phyloP scores from a whole-genome alignment of 345 rosid species.

The Iberis pinnata region DNA sequence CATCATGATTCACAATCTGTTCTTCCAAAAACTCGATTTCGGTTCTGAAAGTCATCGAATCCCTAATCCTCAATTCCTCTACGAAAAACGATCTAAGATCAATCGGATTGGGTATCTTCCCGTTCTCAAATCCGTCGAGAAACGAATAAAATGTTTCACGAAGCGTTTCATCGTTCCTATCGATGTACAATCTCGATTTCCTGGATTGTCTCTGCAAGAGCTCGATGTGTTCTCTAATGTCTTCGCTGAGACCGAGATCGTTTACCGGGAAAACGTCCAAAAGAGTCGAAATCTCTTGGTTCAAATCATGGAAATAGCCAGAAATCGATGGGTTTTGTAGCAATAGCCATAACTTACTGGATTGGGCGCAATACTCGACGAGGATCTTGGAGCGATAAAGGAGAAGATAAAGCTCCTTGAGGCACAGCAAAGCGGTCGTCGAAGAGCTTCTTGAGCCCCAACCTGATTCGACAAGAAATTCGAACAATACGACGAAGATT shows the following conservation, averaged over 20 bases:
- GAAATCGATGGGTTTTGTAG: slow-evolving; percentile 74
- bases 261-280: slow-evolving; percentile 74
- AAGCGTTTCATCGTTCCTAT: slow-evolving; percentile 60
- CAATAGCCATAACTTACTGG: slow-evolving; percentile 89
- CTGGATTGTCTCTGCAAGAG: slow-evolving; percentile 58
- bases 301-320: slow-evolving; percentile 89
- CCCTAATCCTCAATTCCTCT: slow-evolving; percentile 49
- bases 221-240: slow-evolving; percentile 74
- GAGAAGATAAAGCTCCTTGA: slow-evolving; percentile 80
- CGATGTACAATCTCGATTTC: slow-evolving; percentile 46
- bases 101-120: slow-evolving; percentile 37
- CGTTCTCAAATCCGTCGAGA: slow-evolving; percentile 63
- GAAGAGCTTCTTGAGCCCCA: slow-evolving; percentile 24
- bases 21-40: slow-evolving; percentile 92
- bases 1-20: slow-evolving; percentile 76
- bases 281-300: slow-evolving; percentile 79
- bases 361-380: slow-evolving; percentile 66
- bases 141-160: slow-evolving; percentile 46
- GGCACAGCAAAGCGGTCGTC: slow-evolving; percentile 51
- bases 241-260: slow-evolving; percentile 55
- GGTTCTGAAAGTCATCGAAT: slow-evolving; percentile 50
- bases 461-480: slow-evolving; percentile 48
- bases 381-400: slow-evolving; percentile 81
- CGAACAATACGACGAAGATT: slow-evolving; percentile 54
- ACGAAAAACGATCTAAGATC: slow-evolving; percentile 51